Evolutionary conservation across 2,329 filamentous ascomycete genomes (phyloP).

Genomic region (Teratosphaeria epicoccoides): DNA sequence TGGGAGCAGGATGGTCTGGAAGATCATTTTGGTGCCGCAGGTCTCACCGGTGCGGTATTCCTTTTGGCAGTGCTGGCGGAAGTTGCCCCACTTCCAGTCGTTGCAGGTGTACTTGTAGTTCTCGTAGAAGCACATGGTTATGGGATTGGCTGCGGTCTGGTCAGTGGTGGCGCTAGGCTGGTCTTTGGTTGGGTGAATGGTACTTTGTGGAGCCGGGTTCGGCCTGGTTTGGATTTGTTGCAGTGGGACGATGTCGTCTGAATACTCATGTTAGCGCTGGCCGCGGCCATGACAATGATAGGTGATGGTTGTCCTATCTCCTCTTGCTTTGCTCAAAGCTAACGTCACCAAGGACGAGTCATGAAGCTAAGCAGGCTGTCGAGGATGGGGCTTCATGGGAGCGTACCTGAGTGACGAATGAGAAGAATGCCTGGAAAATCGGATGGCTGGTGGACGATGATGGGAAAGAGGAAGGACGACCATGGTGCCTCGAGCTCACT

Average conservation of each 20-base stretch:
- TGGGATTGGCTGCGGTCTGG: neutral
- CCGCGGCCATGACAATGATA: neutral
- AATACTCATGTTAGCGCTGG: neutral
- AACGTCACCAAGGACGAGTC: neutral
- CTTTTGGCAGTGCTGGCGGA: constrained; percentile 83
- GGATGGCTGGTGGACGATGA: constrained; percentile 12
- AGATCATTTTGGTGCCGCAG: constrained; percentile 87
- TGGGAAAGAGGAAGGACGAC: constrained; percentile 5
- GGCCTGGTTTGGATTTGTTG: neutral
- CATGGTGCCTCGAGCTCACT: constrained; percentile 7
- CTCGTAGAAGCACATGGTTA: constrained; percentile 86
- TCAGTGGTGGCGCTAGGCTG: neutral
- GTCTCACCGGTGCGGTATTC: constrained; percentile 95
- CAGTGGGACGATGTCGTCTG: neutral
- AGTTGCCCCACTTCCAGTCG: constrained; percentile 91
- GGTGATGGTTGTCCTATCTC: neutral
- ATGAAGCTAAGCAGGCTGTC: neutral
- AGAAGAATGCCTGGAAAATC: neutral
- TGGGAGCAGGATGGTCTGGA: constrained; percentile 53
- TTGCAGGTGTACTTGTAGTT: constrained; percentile 75
- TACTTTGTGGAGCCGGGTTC: neutral
- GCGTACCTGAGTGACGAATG: neutral
- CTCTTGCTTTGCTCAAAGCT: neutral
- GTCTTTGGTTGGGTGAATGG: neutral
- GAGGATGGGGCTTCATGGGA: neutral